These are phyloP conservation scores for Heracleum sosnowskyi DNA, from an alignment of 129 eudicot genomes.

Conservation along the genomic window DNA sequence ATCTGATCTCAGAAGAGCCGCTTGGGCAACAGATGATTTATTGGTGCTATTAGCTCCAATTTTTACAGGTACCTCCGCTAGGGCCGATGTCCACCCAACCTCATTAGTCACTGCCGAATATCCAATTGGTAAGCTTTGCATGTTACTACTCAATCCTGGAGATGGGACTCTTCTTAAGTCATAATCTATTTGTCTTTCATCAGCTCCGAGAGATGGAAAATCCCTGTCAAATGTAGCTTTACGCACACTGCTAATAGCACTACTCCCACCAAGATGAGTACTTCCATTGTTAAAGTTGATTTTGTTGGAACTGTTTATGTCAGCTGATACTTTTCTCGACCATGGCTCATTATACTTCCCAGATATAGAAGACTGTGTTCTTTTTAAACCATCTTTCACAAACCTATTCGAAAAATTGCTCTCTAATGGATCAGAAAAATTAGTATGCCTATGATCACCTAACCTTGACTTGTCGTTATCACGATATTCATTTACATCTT, in stretches of 20 bases:
- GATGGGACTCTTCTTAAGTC: conserved; percentile 68
- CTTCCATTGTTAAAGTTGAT: conserved; percentile 33
- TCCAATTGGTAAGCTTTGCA: conserved; percentile 62
- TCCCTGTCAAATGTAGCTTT: conserved; percentile 69
- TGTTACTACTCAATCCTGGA: conserved; percentile 64
- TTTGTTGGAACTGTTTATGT: conserved; percentile 29
- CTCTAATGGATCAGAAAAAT: conserved; percentile 46
- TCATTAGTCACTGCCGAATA: conserved; percentile 49
- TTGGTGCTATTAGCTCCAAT: conserved; percentile 41
- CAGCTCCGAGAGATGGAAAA: conserved; percentile 79
- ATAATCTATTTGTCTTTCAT: conserved; percentile 43
- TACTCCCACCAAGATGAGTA: conserved; percentile 26
- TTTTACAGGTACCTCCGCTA: conserved; percentile 72
- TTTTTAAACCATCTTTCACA: conserved; percentile 66
- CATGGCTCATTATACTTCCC: conserved; percentile 49
- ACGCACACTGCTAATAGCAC: conserved; percentile 27
- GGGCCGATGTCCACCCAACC: conserved; percentile 88
- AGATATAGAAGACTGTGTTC: conserved; percentile 70
- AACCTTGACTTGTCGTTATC: conserved; percentile 40
- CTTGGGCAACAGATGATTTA: conserved; percentile 27
- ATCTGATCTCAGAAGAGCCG: conserved; percentile 23
- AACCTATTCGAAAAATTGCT: conserved; percentile 38
- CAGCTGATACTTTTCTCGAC: conserved; percentile 42
- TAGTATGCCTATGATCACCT: conserved; percentile 40
- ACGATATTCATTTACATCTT: conserved; percentile 33